Conservation (phyloP, 306 rosid genomes). For the Psophocarpus tetragonolobus region DNA sequence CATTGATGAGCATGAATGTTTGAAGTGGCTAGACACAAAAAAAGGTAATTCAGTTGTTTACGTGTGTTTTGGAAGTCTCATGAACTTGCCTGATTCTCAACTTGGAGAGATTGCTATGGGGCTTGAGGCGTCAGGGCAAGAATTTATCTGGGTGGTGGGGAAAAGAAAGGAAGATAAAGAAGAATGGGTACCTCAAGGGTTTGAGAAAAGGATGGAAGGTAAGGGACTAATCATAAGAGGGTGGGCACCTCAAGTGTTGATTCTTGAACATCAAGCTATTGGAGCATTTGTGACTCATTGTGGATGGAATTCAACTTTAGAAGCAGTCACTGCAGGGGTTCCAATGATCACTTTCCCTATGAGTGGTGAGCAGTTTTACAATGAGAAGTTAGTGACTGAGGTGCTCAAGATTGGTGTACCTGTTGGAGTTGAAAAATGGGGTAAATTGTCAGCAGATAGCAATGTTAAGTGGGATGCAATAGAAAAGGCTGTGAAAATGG, state of each 20-base stretch:
- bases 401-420: conserved; percentile 34
- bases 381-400: conserved; percentile 38
- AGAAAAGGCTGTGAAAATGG: conserved; percentile 12
- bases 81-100: conserved; percentile 39
- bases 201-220: conserved; percentile 42
- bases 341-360: conserved; percentile 54
- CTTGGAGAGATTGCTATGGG: conserved; percentile 54
- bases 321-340: conserved; percentile 42
- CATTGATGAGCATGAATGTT: conserved; percentile 23
- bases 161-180: background rate
- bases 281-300: conserved; percentile 49
- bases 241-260: conserved; percentile 49
- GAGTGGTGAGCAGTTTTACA: conserved; percentile 45
- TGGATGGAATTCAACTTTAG: conserved; percentile 60
- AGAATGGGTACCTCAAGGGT: conserved; percentile 46
- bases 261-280: conserved; percentile 43
- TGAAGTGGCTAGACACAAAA: conserved; percentile 37
- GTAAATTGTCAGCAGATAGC: background rate
- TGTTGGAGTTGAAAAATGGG: conserved; percentile 33
- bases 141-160: conserved; percentile 56
- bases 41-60: conserved; percentile 49
- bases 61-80: conserved; percentile 51
- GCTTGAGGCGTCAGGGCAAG: conserved; percentile 49
- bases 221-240: conserved; percentile 50
- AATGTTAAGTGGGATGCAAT: background rate